Conservation (phyloP, 2,329 filamentous ascomycete genomes). For the Fusarium tjaetaba region DNA sequence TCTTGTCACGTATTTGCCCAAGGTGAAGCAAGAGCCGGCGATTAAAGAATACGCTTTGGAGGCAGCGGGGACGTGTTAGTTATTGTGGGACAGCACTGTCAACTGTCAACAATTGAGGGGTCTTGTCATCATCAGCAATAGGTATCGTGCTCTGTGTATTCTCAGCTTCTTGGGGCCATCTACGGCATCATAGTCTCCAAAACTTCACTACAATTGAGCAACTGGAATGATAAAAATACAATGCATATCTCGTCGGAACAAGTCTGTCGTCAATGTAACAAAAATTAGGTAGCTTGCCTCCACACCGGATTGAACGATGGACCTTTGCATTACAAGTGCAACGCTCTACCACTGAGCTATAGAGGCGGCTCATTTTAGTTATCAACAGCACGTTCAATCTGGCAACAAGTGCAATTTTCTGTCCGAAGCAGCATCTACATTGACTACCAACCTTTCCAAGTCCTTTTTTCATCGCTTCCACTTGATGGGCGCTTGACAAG, state of each 20-base stretch:
- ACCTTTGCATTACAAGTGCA: constrained; percentile 31
- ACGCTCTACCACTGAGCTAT: constrained; percentile 30
- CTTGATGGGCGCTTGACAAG: too few species aligned
- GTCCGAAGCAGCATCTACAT: neutral
- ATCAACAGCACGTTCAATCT: accelerated
- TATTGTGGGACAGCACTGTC: neutral
- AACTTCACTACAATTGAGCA: too few species aligned
- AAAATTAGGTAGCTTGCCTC: constrained; percentile 1
- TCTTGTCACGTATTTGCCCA: neutral
- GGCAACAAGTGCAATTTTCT: accelerated
- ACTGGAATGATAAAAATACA: accelerated
- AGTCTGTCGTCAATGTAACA: accelerated
- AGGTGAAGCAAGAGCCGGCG: neutral
- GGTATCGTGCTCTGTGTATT: neutral
- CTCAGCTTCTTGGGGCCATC: too few species aligned
- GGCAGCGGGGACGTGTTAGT: neutral
- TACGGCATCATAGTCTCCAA: too few species aligned
- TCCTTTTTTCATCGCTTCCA: neutral
- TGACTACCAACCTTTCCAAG: accelerated
- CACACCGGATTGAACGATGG: constrained; percentile 29
- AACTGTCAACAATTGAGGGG: neutral
- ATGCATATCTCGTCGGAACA: accelerated
- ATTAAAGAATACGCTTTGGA: neutral
- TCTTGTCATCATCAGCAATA: neutral
- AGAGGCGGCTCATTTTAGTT: neutral